Base-by-base conservation (phyloP, 2,329 filamentous ascomycete species). In the Orbilia oligospora region DNA sequence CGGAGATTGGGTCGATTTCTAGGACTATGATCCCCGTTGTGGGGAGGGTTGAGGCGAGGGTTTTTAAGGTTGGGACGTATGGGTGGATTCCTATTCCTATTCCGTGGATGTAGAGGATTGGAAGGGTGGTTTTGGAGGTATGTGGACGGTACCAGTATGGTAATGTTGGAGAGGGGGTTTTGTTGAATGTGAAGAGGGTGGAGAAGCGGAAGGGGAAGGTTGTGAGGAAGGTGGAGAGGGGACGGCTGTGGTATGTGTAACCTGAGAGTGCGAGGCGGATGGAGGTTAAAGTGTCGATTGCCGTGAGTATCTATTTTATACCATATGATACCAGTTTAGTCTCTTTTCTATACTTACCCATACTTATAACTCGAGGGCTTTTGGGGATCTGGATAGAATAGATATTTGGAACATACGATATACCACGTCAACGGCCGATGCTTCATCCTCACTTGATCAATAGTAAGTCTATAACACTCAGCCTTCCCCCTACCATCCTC, bases 31-130 rank as follows among this genome's bases (percentile, higher is more conserved):
- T 78, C 83, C 82, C 63, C 87, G 87, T 80, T 38, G 83, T 75
- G 2, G 83, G 82, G 36, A 81, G 77, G 8, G 81, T 63, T 18
- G 84, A 82, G 80, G 88, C 87, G 64, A 91, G 83, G 71, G 89
- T 86, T 64, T 84, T 83, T 10, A 91, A 82, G 81, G 90, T 89
- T 27, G 85, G 84, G 20, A 87, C 85, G 80, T 91, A 90, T 0
- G 89, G 87, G 80, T 88, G 87, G 2, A 91, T 83, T 0, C 89
- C 88, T 72, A 90, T 86, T 51, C 89, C 89, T 69, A 91, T 90
- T 33, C 90, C 89, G 80, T 91, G 89, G 30, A 91, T 86, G 82
- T 90, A 91, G 5, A 91, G 83, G 14, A 91, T 82, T 0, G 89
- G 89, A 1, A 88, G 85, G 49, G 86, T 86, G 0, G 85, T 88